Base-by-base conservation (phyloP, 2,329 filamentous ascomycete species). In the Fusarium equiseti region DNA sequence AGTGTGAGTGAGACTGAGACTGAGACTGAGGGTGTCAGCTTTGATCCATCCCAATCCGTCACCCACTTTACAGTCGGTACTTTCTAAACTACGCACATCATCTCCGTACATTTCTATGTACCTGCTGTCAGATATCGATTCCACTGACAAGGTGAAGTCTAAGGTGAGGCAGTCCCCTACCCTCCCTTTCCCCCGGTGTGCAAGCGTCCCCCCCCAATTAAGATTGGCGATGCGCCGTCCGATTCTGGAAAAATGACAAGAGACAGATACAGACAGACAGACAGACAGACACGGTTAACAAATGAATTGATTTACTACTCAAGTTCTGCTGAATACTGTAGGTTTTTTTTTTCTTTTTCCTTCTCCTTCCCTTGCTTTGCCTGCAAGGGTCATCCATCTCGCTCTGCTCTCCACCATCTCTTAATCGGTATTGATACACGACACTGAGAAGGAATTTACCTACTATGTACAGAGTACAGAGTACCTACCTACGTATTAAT, bases 161-260 rank as follows among this genome's bases (percentile, higher is more conserved):
- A 63, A 70, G 67, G 62, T 71, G 68, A 71, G 64, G 57, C 50
- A 43, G 27, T 53, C 46, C 56, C 51, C 51, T 27, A 38, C 38
- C 22, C 38, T 20, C 18, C 26, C 38, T 22, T 24, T n/a, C 20
- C 42, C 53, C 63, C 54, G 53, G 57, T 68, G 66, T 54, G 57
- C 60, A 57, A 49, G 57, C 26, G 29, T 24, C 38, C 16, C n/a
- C 31, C 48, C 26, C 22, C 18, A 57, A 50, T 44, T 58, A 71
- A 65, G 65, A 61, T 63, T 68, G 63, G 72, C 68, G 72, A 74
- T 72, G 63, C 60, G 52, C 32, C 55, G 53, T 54, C 53, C 62
- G 60, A 61, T 70, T 70, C 66, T 57, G 43, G 61, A 57, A 73
- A 72, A 60, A 38, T 53, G 57, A 51, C 52, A 65, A 52, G 54